phyloP scores from a whole-genome alignment of 2,329 filamentous ascomycete species.

The Fusarium sp. region DNA sequence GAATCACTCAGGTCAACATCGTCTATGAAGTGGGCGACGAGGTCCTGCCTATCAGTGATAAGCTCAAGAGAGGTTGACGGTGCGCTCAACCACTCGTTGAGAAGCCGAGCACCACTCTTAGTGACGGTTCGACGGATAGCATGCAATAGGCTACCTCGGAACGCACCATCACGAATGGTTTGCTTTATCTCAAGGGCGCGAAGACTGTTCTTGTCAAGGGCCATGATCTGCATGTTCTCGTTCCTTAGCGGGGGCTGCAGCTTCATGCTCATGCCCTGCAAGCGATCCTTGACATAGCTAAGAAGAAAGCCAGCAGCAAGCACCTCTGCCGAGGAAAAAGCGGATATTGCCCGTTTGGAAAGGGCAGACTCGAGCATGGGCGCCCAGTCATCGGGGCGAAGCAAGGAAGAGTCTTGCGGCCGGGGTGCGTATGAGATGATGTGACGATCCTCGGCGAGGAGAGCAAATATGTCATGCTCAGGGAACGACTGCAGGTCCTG shows the following conservation, averaged over 20 bases:
- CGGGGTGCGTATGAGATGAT: constrained; percentile 78
- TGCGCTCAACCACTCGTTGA: constrained; percentile 86
- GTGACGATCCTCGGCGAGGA: constrained; percentile 79
- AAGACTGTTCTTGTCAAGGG: constrained; percentile 91
- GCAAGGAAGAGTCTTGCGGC: constrained; percentile 54
- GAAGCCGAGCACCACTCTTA: constrained; percentile 84
- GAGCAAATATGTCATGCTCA: constrained; percentile 68
- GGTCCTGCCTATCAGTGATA: constrained; percentile 81
- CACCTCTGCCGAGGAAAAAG: constrained; percentile 75
- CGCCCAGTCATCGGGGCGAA: constrained; percentile 71
- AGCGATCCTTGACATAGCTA: constrained; percentile 80
- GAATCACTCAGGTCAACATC: constrained; percentile 74
- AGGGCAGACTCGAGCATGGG: constrained; percentile 80
- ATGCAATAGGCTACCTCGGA: constrained; percentile 86
- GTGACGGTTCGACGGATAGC: constrained; percentile 90
- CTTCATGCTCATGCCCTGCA: constrained; percentile 81
- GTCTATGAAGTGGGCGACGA: constrained; percentile 79
- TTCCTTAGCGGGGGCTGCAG: constrained; percentile 83
- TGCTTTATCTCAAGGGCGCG: constrained; percentile 87
- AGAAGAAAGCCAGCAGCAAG: constrained; percentile 82
- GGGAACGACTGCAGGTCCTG: constrained; percentile 65
- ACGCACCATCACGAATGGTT: constrained; percentile 81
- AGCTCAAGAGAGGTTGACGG: constrained; percentile 86
- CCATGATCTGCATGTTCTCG: constrained; percentile 80
- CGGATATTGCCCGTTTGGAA: constrained; percentile 57